Conservation (phyloP, 2,329 filamentous ascomycete species). For the Cadophora sp. region DNA sequence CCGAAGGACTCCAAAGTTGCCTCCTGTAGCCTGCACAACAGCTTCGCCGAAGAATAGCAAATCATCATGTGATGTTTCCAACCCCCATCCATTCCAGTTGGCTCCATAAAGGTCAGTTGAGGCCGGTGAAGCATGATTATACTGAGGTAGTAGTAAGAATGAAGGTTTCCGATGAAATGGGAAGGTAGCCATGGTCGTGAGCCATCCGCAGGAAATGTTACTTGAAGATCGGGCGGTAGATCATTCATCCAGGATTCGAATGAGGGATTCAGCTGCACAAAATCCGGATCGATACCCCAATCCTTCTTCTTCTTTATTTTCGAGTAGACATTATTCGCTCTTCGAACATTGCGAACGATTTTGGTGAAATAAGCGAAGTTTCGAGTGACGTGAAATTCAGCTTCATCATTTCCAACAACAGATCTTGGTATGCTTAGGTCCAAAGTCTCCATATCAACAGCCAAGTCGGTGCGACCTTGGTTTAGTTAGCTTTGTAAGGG, state of each 20-base stretch:
- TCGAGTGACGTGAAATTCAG: constrained; percentile 78
- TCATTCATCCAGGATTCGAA: constrained; percentile 78
- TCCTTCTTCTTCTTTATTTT: constrained; percentile 78
- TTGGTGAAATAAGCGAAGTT: constrained; percentile 85
- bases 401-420: constrained; percentile 71
- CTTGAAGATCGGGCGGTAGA: constrained; percentile 77
- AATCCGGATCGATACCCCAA: constrained; percentile 86
- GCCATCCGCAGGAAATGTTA: constrained; percentile 79
- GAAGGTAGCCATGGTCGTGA: constrained; percentile 85
- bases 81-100: constrained; percentile 70
- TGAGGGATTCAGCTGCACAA: constrained; percentile 79
- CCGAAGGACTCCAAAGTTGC: constrained; percentile 79
- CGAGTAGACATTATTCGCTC: constrained; percentile 77
- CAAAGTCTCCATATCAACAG: constrained; percentile 76
- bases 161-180: constrained; percentile 87
- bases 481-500: constrained; percentile 34
- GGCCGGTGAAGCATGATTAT: constrained; percentile 89
- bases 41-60: constrained; percentile 85
- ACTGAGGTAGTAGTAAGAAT: constrained; percentile 86
- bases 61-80: constrained; percentile 91
- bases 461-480: constrained; percentile 77
- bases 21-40: constrained; percentile 86
- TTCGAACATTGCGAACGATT: constrained; percentile 77
- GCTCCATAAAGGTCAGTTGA: constrained; percentile 80
- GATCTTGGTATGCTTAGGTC: constrained; percentile 73